Evolutionary conservation across 192 early-diverging fungal genomes (phyloP).

Genomic region (Coemansia sp.): DNA sequence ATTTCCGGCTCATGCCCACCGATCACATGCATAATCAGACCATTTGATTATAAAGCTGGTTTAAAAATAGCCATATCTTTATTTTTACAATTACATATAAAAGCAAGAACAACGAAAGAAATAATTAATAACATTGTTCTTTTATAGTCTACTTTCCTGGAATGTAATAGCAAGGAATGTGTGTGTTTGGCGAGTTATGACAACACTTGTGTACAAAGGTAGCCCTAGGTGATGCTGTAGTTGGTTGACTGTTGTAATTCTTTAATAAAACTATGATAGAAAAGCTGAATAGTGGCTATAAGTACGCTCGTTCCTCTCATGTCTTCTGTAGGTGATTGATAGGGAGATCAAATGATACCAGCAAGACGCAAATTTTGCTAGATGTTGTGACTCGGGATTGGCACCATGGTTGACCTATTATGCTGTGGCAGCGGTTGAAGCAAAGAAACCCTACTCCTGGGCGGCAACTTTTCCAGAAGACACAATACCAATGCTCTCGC

Average conservation of each 20-base stretch:
- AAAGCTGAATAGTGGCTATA: no score
- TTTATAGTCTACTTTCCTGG: background rate
- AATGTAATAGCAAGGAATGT: background rate
- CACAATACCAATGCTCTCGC: slow-evolving; percentile 19
- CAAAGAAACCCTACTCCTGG: background rate
- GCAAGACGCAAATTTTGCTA: background rate
- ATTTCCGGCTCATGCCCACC: background rate
- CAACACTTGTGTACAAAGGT: no score
- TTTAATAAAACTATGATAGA: no score
- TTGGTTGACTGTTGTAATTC: no score
- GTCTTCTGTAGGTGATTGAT: no score
- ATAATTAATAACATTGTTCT: background rate
- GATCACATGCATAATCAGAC: background rate
- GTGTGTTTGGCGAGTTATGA: no score
- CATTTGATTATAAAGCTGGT: background rate
- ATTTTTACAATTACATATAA: background rate
- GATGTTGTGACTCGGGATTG: background rate
- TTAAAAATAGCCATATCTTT: no score
- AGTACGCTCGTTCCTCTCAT: no score
- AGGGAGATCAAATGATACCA: no score
- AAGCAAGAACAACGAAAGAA: background rate
- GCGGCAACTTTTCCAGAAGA: background rate
- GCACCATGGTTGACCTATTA: background rate
- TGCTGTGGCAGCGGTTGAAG: background rate
- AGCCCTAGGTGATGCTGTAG: no score